These are phyloP conservation scores for Backusella liffmaniae DNA, from an alignment of 192 early-diverging fungal species.

Conservation along the genomic window DNA sequence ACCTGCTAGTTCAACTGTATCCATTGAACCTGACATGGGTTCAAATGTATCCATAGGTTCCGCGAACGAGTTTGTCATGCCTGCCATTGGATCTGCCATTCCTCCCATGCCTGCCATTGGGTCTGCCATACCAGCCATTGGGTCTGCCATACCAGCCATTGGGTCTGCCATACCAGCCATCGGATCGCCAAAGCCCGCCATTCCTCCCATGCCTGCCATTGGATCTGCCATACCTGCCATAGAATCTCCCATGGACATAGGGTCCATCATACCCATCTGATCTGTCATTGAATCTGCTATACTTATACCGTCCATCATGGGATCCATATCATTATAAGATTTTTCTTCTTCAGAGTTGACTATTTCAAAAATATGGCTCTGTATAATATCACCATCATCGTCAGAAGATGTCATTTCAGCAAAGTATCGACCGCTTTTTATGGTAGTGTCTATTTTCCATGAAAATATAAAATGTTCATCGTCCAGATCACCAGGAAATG, in stretches of 20 bases:
- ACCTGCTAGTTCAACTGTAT: not conserved
- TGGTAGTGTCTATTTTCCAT: not conserved
- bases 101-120: not conserved
- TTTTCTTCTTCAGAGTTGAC: not conserved
- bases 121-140: not conserved
- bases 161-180: not conserved
- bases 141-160: not conserved
- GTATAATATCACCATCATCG: constrained; percentile 1
- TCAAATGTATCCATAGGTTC: not conserved
- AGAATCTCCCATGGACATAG: not conserved
- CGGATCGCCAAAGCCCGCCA: not conserved
- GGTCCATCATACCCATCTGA: not conserved
- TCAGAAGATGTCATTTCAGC: not conserved
- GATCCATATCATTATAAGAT: not conserved
- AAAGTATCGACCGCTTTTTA: not conserved
- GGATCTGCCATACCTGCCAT: not conserved
- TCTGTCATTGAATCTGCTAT: not conserved
- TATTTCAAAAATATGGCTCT: constrained; percentile 4
- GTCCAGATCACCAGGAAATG: not conserved
- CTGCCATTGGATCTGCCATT: not conserved
- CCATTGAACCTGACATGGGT: not conserved
- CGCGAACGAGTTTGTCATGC: not conserved
- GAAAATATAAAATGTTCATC: constrained; percentile 8
- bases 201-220: not conserved
- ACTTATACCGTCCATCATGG: not conserved